Percentiles rank a stretch among this genome's conserved stretches.
phyloP scores from a whole-genome alignment of 345 rosid genomes.

The Eucalyptus urophylla region DNA sequence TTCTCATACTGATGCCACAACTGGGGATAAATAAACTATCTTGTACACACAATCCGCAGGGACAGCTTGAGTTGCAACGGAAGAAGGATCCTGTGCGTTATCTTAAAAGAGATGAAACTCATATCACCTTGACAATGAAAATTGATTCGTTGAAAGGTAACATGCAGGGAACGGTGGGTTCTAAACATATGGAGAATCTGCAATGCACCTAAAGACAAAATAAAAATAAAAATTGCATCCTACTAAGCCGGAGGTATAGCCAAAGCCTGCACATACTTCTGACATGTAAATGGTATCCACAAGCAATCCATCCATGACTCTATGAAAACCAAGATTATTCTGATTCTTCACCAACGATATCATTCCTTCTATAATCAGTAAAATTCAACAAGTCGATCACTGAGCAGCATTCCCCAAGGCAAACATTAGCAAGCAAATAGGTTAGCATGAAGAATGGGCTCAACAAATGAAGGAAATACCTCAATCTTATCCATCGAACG shows the following conservation, averaged over 20 bases:
- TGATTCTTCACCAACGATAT: not conserved
- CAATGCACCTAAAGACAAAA: not conserved
- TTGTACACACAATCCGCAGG: not conserved
- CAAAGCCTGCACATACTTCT: not conserved
- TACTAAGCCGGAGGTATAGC: not conserved
- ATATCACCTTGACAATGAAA: not conserved
- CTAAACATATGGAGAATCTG: not conserved
- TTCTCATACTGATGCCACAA: not conserved
- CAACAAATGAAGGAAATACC: slow-evolving; percentile 16
- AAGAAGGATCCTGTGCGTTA: not conserved
- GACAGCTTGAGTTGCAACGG: not conserved
- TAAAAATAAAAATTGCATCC: not conserved
- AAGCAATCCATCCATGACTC: not conserved
- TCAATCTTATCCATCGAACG: slow-evolving; percentile 93
- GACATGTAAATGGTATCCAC: not conserved
- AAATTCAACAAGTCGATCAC: not conserved
- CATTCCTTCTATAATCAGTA: not conserved
- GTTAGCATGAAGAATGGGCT: not conserved
- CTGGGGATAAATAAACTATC: not conserved
- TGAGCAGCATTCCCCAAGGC: not conserved
- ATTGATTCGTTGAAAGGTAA: not conserved
- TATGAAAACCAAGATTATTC: not conserved
- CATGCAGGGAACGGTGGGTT: not conserved
- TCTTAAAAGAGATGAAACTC: not conserved
- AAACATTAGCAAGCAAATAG: not conserved